Base-by-base conservation (phyloP, 2,329 filamentous ascomycete genomes). In the Pseudogymnoascus sp. region DNA sequence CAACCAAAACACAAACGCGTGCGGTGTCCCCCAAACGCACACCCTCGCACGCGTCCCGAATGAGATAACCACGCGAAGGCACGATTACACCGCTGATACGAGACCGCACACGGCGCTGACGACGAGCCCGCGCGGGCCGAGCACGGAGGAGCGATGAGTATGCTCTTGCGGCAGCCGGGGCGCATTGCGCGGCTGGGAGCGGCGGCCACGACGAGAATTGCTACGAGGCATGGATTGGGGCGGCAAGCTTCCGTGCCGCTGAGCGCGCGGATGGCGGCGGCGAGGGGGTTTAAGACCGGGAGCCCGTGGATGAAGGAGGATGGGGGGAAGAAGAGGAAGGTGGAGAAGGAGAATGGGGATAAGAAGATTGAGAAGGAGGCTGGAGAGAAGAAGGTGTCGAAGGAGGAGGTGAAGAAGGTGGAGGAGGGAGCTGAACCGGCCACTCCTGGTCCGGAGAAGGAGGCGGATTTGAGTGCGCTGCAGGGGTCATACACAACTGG, bases 351-450 rank as follows among this genome's bases (percentile, higher is more conserved):
- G 42, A 3, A 3, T n/a, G n/a, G n/a, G n/a, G n/a, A n/a, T n/a
- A n/a, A n/a, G n/a, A n/a, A n/a, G n/a, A n/a, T n/a, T n/a, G n/a
- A n/a, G n/a, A n/a, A n/a, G n/a, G n/a, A n/a, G n/a, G n/a, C n/a
- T 6, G 42, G 42, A 27, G 55, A 55, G 10, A 33, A 55, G n/a
- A n/a, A 40, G n/a, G n/a, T n/a, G 36, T 10, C 10, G 48, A 27
- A 58, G 48, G 33, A 0, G 21, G 33, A 27, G 48, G 48, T 15
- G 33, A 35, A 35, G 48, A 35, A 58, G 33, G 48, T 29, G 33
- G 48, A 48, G 68, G 70, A 64, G 61, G 61, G 9, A 67, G 73
- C 21, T 12, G 13, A 9, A 25, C 3, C 42, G 13, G 6, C 1
- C 3, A 4, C n/a, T n/a, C n/a, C 25, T 1, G 25, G 18, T 18